Conservation (phyloP, 257 asterid genomes). For the Solanum neorickii region DNA sequence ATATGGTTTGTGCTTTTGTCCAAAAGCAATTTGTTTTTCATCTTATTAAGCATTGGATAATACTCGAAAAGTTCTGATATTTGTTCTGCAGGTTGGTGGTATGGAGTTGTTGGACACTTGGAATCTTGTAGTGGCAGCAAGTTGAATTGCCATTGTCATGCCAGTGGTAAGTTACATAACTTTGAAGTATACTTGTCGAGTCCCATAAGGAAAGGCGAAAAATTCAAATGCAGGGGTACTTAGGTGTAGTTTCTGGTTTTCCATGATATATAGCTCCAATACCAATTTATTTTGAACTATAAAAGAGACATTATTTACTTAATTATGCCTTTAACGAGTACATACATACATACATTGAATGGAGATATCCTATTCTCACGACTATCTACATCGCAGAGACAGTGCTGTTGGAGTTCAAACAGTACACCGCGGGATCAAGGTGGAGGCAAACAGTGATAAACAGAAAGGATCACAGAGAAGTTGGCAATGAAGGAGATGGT, state of each 20-base stretch:
- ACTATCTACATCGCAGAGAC: conserved; percentile 24
- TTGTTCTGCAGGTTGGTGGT: conserved; percentile 89
- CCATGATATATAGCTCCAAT: background rate
- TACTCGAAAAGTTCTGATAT: background rate
- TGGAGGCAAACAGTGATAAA: conserved; percentile 51
- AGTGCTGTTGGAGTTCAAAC: conserved; percentile 76
- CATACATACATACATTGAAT: too few relatives aligned
- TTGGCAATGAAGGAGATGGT: conserved; percentile 59
- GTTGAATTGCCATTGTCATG: conserved; percentile 54
- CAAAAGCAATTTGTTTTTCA: background rate
- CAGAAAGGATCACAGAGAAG: conserved; percentile 54
- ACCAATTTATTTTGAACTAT: background rate
- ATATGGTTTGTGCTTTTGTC: conserved; percentile 37
- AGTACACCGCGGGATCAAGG: conserved; percentile 41
- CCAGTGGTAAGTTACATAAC: conserved; percentile 27
- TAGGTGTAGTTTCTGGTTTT: background rate
- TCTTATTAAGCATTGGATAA: background rate
- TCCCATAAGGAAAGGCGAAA: background rate
- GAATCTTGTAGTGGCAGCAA: conserved; percentile 52
- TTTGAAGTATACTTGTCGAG: background rate
- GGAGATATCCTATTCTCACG: background rate
- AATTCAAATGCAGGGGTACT: background rate
- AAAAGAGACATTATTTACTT: background rate
- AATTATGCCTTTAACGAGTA: background rate
- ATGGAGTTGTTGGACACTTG: conserved; percentile 89